Evolutionary conservation across 2,329 filamentous ascomycete species (phyloP).

Genomic region (Alternaria solani): DNA sequence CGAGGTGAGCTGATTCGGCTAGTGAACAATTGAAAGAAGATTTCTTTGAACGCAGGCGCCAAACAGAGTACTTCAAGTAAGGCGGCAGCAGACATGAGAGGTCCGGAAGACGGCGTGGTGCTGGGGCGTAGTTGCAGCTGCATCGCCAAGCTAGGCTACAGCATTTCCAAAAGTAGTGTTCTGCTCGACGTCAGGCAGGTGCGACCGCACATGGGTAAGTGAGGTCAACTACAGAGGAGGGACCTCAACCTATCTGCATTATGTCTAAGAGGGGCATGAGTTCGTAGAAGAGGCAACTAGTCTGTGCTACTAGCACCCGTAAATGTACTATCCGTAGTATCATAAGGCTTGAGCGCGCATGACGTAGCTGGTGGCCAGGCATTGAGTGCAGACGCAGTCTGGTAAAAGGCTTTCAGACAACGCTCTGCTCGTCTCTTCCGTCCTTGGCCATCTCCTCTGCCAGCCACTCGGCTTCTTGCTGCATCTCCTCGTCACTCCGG

Average conservation of each 20-base stretch:
- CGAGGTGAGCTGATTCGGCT: no score
- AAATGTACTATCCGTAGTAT: neutral
- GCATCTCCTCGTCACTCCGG: constrained; percentile 78
- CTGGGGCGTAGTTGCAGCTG: neutral
- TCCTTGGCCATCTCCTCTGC: constrained; percentile 59
- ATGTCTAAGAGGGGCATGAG: neutral
- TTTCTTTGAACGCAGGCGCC: no score
- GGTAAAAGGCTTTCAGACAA: neutral
- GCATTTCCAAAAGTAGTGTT: neutral
- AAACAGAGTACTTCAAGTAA: no score
- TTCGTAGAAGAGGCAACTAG: neutral
- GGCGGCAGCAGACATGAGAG: neutral
- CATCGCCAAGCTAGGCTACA: constrained; percentile 6
- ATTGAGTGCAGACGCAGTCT: neutral
- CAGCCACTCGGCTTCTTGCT: constrained; percentile 75
- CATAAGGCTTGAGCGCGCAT: neutral
- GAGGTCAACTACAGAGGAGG: neutral
- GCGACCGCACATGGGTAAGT: neutral
- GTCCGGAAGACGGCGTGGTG: neutral
- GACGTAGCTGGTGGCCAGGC: neutral
- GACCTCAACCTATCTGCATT: neutral
- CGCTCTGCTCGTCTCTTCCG: neutral
- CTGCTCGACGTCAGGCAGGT: neutral
- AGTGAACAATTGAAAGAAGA: no score
- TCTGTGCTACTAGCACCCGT: no score